phyloP scores from a whole-genome alignment of 2,329 filamentous ascomycete species.

The Pyrenophora tritici-repentis region DNA sequence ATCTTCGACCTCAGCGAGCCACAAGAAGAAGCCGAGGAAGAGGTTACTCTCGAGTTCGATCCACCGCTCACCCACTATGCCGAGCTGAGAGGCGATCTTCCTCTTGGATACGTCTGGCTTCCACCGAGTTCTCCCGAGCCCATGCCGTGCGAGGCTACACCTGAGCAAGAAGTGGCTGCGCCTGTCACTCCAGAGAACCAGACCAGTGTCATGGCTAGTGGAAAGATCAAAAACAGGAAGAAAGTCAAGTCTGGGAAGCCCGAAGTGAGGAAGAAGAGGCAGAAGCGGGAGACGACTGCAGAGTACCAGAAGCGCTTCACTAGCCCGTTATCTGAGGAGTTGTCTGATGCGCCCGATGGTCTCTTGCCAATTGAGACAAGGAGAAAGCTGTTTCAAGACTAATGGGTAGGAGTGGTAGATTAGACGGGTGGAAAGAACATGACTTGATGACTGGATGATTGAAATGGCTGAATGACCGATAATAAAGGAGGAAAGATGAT shows the following conservation, averaged over 20 bases:
- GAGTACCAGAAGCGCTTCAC: background rate
- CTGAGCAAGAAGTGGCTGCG: background rate
- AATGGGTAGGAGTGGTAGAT: background rate
- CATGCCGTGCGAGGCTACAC: background rate
- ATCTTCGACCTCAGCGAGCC: background rate
- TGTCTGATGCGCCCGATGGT: conserved; percentile 1
- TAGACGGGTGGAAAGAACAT: background rate
- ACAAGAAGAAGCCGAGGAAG: background rate
- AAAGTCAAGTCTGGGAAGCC: background rate
- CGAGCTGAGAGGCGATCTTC: conserved; percentile 1
- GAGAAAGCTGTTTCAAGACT: background rate
- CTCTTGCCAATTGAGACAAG: background rate
- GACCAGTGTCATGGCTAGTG: no score
- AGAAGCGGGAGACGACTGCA: background rate
- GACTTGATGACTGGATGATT: background rate
- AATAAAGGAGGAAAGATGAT: background rate
- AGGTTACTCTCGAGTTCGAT: conserved; percentile 6
- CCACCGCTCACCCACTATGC: conserved; percentile 4
- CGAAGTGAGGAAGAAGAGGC: background rate
- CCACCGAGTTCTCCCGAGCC: conserved; percentile 3
- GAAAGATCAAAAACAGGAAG: background rate
- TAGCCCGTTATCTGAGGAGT: conserved; percentile 1
- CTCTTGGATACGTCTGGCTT: conserved; percentile 6
- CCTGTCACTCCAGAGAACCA: background rate
- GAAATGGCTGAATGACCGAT: background rate